Evolutionary conservation across 2,329 filamentous ascomycete genomes (phyloP), one percentile per base, ranked within the genome.

Genomic region (Aspergillus quadrilineatus): DNA sequence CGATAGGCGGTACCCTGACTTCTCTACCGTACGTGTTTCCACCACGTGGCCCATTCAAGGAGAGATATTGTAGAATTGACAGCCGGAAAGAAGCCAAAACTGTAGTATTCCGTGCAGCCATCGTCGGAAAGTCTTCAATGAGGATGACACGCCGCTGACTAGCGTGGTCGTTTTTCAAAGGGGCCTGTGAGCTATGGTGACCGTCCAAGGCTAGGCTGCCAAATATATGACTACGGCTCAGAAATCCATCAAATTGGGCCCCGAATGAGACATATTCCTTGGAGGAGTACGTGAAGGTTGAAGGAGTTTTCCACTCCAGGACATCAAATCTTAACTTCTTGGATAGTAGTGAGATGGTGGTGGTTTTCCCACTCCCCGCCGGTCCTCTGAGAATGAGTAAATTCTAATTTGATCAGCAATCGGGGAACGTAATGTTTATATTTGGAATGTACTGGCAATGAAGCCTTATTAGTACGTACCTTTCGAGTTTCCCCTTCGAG

Each of bases 281-380:
- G 7, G 82, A 75, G 1, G 82, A 79, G 1, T 81, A 83, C 30
- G 84, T 80, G 1, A 83, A 83, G 1, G 82, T 84, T 1, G 83
- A 80, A 1, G 93, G 92, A 69, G 96, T 97, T 69, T 86, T 89
- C 94, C 94, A 99, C 73, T 97, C 92, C 32, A 94, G 77, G 30
- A 97, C 77, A 60, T 92, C 85, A 58, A 89, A 87, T 1, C 82
- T 83, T 77, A 97, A 79, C n/a, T 89, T 85, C 60, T 85, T 85
- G 4, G 92, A 88, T 36, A 99, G 81, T 22, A 96, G 77, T 9
- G 84, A 83, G 51, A 97, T 69, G 0, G 93, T 96, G 0, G 91
- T 92, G 0, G 94, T 97, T 76, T 99, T 99, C 30, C 91, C 94
- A 34, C 90, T 89, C 17, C 94, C 94, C 42, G 94, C 92, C 34